Percentiles rank a stretch among this genome's conserved stretches.
phyloP scores from a whole-genome alignment of 2,329 filamentous ascomycete genomes.

The Hypocreales sp. region DNA sequence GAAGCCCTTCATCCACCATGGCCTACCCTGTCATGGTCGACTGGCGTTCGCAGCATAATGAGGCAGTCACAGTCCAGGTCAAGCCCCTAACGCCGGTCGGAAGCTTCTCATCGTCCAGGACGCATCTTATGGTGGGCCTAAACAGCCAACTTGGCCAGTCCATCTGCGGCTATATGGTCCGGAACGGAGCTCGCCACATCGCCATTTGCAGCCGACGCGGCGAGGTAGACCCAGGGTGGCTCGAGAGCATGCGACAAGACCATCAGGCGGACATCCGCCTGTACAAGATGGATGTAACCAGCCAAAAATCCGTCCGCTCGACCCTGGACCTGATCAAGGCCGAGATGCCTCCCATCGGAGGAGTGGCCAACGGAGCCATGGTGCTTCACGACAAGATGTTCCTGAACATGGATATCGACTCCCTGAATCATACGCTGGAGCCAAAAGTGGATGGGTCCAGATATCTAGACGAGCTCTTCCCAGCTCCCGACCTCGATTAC shows the following conservation, averaged over 20 bases:
- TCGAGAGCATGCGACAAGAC: background rate
- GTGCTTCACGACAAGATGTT: slow-evolving; percentile 16
- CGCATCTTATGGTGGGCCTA: too few relatives aligned
- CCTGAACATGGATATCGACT: slow-evolving; percentile 13
- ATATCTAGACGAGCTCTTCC: slow-evolving; percentile 16
- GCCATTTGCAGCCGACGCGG: slow-evolving; percentile 1
- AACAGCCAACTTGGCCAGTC: slow-evolving; percentile 1
- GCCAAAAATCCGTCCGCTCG: background rate
- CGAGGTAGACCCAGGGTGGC: background rate
- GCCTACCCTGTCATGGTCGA: too few relatives aligned
- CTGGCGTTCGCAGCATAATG: too few relatives aligned
- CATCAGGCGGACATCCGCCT: slow-evolving; percentile 1
- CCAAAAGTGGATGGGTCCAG: slow-evolving; percentile 23
- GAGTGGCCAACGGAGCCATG: slow-evolving; percentile 22
- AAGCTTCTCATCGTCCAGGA: too few relatives aligned
- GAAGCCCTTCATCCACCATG: too few relatives aligned
- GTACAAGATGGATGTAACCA: slow-evolving; percentile 1
- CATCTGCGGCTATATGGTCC: slow-evolving; percentile 1
- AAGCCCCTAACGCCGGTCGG: too few relatives aligned
- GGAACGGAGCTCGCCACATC: slow-evolving; percentile 1
- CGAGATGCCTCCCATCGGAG: slow-evolving; percentile 17
- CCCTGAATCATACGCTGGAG: slow-evolving; percentile 10
- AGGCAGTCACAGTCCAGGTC: too few relatives aligned
- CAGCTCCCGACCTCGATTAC: slow-evolving; percentile 17
- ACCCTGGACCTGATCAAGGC: slow-evolving; percentile 6